These are phyloP conservation scores for Piloderma croceum DNA, from an alignment of 768 basidiomycete genomes.

Conservation along the genomic window DNA sequence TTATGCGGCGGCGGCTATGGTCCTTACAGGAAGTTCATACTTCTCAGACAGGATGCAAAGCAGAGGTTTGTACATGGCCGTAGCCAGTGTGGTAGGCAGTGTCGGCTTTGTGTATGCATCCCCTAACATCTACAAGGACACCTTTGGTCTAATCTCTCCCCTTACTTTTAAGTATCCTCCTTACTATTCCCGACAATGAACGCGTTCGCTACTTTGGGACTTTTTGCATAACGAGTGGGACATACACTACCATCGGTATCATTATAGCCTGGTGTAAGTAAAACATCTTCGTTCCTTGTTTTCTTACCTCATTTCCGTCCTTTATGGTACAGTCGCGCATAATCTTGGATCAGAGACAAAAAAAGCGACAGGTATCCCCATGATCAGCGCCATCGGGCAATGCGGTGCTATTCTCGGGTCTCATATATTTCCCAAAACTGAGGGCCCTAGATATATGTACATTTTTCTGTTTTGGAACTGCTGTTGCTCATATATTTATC, in stretches of 20 bases:
- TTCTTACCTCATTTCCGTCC: not conserved
- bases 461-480: conserved; percentile 16
- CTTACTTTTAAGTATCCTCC: conserved; percentile 39
- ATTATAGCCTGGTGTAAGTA: conserved; percentile 81
- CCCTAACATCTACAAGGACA: no score
- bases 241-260: conserved; percentile 70
- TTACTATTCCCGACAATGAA: conserved; percentile 46
- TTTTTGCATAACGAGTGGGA: conserved; percentile 72
- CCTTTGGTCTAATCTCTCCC: no score
- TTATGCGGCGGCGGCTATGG: conserved; percentile 63
- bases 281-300: conserved; percentile 24
- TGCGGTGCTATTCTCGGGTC: conserved; percentile 74
- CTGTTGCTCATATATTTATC: not conserved
- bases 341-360: conserved; percentile 78
- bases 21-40: conserved; percentile 55
- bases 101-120: conserved; percentile 58
- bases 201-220: conserved; percentile 73
- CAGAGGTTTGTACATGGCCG: conserved; percentile 45
- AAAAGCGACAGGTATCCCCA: conserved; percentile 67
- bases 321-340: conserved; percentile 52
- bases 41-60: conserved; percentile 62
- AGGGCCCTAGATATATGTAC: conserved; percentile 63
- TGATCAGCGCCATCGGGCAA: conserved; percentile 79
- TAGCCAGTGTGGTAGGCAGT: conserved; percentile 40
- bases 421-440: conserved; percentile 59